Evolutionary conservation across 352 stramenopile genomes (phyloP), one percentile per base, ranked within the genome.

Genomic region (Phytophthora pseudosyringae): DNA sequence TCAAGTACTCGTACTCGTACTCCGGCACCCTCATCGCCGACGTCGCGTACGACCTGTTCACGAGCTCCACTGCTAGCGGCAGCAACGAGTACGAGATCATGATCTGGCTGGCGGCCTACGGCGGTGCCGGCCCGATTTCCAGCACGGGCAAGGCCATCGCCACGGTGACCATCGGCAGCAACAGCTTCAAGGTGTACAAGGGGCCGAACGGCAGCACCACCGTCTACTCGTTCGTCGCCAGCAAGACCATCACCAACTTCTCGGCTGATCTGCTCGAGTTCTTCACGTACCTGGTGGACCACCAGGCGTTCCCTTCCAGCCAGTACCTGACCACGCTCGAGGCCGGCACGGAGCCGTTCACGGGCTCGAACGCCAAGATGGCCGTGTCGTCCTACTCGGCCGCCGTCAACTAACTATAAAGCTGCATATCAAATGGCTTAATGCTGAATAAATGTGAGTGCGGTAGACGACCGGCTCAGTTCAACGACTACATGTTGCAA

Each of bases 11-110:
- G 50, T 71, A 71, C 60, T 55, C 60, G 44, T 69, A 75, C 61
- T 51, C 47, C 32, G 64, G 59, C 15, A 70, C 59, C 15, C 41
- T 76, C 16, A 52, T 80, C 25, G 64, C 68, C 10, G 60, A 80
- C 46, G 60, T 80, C 5, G 50, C 59, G 11, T 77, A 71, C 47
- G 69, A 77, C 21, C 41, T 77, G 50, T 77, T 77, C 59, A 71
- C 69, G 13, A 71, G 59, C 39, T 73, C 69, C 11, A 71, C 39
- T 1, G 40, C 65, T 2, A 63, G 11, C 33, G 69, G 69, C 41
- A 53, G 35, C 28, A 73, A 73, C 59, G 65, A 73, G 64, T 73
- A 68, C 49, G 69, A 76, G 51, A 70, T 76, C 64, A 76, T 77
- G 69, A 71, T 77, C 46, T 74, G 69, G 69, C 47, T 77, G 49